Base-by-base conservation (phyloP, 1,139 yeast genomes). In the Lodderomyces jiufengensis region DNA sequence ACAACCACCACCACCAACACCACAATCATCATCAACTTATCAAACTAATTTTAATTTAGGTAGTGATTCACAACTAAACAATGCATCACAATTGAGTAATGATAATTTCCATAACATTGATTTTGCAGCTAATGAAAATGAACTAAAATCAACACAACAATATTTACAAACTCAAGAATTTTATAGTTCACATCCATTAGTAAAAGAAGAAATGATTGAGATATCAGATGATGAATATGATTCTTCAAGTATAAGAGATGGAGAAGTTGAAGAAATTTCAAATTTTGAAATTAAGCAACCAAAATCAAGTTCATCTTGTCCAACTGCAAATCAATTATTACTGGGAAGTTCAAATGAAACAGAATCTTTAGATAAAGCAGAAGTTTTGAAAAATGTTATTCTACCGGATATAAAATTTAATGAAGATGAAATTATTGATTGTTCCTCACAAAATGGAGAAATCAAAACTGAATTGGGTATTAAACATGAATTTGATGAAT, bases 101-200 rank as follows among this genome's bases (percentile, higher is more conserved):
- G 43, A 31, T 11, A 44, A 44, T 32, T 41, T 44, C 14, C 42
- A 41, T 18, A 29, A 18, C 9, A 38, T 41, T 21, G 45, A 40
- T 29, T 32, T 44, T 18, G 40, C 38, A 10, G 20, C 21, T 15
- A 24, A 30, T 13, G 21, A 16, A n/a, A 11, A 12, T 13, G 18
- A 31, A 5, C 7, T 18, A 7, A 18, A 5, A 18, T 18, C 20
- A 18, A 18, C 20, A 5, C 20, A 18, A 18, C 7, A 5, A 18
- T 7, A 18, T 5, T 7, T 5, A 18, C 20, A 18, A 18, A 26
- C 22, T 10, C 18, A 27, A 15, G 35, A 38, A 12, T 38, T 33
- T 29, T 34, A 41, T 40, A 11, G 42, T 40, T 23, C 43, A 29
- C 33, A 41, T 15, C 33, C 37, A 22, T 20, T 29, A 10, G 12